A percentile compares a stretch with the other conserved stretches of the same genome.
Evolutionary conservation across 768 basidiomycete species (phyloP).

Genomic region (Leucosporidium creatinivorum): DNA sequence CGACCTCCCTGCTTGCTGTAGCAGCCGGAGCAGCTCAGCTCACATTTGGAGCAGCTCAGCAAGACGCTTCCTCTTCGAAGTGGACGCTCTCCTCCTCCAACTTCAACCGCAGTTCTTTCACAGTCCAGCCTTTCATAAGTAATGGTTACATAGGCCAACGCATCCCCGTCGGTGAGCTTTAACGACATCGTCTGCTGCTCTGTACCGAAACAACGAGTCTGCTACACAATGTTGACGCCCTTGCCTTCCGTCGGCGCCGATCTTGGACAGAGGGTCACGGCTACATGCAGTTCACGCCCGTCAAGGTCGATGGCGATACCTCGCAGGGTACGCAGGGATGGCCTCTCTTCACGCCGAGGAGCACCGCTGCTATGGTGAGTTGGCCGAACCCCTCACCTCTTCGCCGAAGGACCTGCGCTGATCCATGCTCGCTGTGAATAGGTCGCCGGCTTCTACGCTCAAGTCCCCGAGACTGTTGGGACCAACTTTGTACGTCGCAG

Average conservation of each 20-base stretch:
- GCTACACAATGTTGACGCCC: too few species aligned
- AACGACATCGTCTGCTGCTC: too few species aligned
- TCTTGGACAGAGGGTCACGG: slow-evolving; percentile 29
- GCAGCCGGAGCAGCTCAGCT: not conserved
- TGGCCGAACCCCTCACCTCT: too few species aligned
- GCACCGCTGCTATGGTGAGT: slow-evolving; percentile 15
- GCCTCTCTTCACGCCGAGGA: slow-evolving; percentile 29
- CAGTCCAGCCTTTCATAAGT: slow-evolving; percentile 18
- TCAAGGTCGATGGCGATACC: slow-evolving; percentile 4
- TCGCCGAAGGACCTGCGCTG: too few species aligned
- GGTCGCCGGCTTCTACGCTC: slow-evolving; percentile 31
- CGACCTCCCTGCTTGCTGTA: not conserved
- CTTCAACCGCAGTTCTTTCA: slow-evolving; percentile 17
- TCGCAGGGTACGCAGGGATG: slow-evolving; percentile 23
- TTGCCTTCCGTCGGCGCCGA: too few species aligned
- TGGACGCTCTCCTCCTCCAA: slow-evolving; percentile 16
- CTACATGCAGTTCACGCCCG: slow-evolving; percentile 12
- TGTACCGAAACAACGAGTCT: too few species aligned
- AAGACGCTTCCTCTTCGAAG: not conserved
- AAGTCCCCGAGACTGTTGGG: slow-evolving; percentile 12
- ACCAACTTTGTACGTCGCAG: slow-evolving; percentile 23
- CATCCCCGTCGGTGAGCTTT: slow-evolving; percentile 13
- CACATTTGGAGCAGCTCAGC: too few species aligned
- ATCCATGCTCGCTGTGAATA: too few species aligned
- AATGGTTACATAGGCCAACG: slow-evolving; percentile 31